Evolutionary conservation across 1,284 basidiomycete genomes (phyloP), one percentile per base, ranked within the genome.

Genomic region (Rhodotorula sp.): DNA sequence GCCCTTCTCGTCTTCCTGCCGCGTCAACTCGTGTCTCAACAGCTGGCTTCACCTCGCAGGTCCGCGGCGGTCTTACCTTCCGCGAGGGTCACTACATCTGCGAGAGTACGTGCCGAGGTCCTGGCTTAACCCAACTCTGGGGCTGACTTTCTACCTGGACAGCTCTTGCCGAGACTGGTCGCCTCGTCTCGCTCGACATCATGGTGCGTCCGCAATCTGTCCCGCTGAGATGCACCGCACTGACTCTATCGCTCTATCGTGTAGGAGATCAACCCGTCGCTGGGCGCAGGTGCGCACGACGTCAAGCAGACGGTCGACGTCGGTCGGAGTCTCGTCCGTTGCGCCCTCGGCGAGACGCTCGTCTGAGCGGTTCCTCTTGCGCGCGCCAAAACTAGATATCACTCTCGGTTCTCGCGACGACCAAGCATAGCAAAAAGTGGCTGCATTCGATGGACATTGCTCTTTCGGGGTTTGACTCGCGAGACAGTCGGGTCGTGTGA

Each of bases 1-100:
- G 59, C 50, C 10, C 5, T 0, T 17, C 4, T 12, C 25, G 4
- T 23, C 4, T 91, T 25, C 16, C 60, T 54, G 17, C 9, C 21
- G 27, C n/a, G 17, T 16, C 19, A 75, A 79, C 85, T 74, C n/a
- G n/a, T 19, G 58, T 21, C 41, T n/a, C 0, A 4, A 9, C 23
- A n/a, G 13, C 45, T 34, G 14, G 61, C 41, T 8, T 27, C 49
- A 62, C 34, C 7, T 34, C 8, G 13, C 59, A 61, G 59, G 59
- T 96, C 23, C 91, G 96, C 77, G 97, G 97, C 17, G 97, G 97
- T 19, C 84, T 99, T 72, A 96, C 92, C 21, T 99, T 99, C 85
- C 86, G 97, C 74, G 97, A 99, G 81, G 97, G 96, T 16, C 91
- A 95, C 82, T 97, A 96, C 82, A 97, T 98, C 79, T 95, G 92